These are phyloP conservation scores for Penicillium flavigenum DNA, from an alignment of 495 filamentous ascomycete genomes.

Conservation along the genomic window DNA sequence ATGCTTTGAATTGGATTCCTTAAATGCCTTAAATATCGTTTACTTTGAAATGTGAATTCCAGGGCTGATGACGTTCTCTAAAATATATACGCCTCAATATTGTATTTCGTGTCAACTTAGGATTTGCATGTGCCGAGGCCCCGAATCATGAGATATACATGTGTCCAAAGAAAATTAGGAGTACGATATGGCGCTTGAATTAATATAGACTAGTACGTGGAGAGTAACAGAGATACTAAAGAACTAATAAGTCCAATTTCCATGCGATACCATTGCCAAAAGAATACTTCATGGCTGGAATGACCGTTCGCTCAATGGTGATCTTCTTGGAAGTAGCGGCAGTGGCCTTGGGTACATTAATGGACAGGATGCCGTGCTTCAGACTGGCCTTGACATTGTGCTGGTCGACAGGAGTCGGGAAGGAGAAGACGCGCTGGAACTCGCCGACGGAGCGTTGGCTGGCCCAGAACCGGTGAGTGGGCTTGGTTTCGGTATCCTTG, in stretches of 20 bases:
- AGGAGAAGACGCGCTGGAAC: slow-evolving; percentile 80
- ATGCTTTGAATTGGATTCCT: no score
- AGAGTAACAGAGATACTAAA: neutral
- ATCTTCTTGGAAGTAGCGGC: slow-evolving; percentile 55
- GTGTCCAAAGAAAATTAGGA: neutral
- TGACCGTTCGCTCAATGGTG: slow-evolving; percentile 53
- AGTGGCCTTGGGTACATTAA: slow-evolving; percentile 79
- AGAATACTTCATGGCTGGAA: neutral
- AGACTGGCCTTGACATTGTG: slow-evolving; percentile 74
- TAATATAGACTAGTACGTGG: no score
- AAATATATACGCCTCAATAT: neutral
- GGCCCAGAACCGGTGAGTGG: slow-evolving; percentile 70
- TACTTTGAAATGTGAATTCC: neutral
- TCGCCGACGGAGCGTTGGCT: slow-evolving; percentile 79
- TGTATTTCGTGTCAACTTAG: neutral
- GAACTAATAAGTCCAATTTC: neutral
- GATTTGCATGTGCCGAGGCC: slow-evolving; percentile 7
- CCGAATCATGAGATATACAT: neutral
- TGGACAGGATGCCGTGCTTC: slow-evolving; percentile 73
- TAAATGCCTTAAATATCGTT: neutral
- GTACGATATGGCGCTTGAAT: neutral
- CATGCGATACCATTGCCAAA: neutral
- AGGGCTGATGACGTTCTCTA: neutral
- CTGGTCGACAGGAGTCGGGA: slow-evolving; percentile 74
- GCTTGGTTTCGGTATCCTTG: slow-evolving; percentile 28